Conservation (phyloP, 2,329 filamentous ascomycete species). For the Cytospora chrysosperma region DNA sequence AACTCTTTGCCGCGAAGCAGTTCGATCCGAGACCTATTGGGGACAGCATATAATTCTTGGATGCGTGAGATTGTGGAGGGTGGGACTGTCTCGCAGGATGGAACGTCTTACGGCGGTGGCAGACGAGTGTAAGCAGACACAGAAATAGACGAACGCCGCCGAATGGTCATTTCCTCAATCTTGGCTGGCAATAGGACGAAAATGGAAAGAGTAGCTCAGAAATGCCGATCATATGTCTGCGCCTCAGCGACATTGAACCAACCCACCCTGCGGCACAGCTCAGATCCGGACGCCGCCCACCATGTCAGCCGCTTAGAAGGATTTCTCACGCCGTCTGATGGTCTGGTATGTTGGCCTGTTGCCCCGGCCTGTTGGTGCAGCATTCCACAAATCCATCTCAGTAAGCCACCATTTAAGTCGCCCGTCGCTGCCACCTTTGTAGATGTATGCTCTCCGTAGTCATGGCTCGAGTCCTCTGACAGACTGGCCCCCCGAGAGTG, state of each 20-base stretch:
- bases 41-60: slow-evolving; percentile 9
- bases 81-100: not conserved
- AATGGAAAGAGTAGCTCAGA: not conserved
- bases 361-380: not conserved
- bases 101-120: not conserved
- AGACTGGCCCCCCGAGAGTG: not conserved
- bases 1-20: slow-evolving; percentile 22
- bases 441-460: not conserved
- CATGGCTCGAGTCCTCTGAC: not conserved
- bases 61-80: not conserved
- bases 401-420: slow-evolving; percentile 6
- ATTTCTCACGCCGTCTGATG: not conserved
- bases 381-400: not conserved
- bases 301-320: not conserved
- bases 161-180: not conserved
- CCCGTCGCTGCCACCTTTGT: not conserved
- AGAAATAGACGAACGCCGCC: not conserved
- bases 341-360: not conserved
- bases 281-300: not conserved
- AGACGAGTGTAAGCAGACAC: not conserved
- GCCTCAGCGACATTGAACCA: slow-evolving; percentile 6
- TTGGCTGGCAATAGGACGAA: not conserved
- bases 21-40: slow-evolving; percentile 24
- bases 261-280: slow-evolving; percentile 1
- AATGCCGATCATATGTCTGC: slow-evolving; percentile 10